Evolutionary conservation across 352 stramenopile species (phyloP).

Genomic region (Aphanomyces astaci): DNA sequence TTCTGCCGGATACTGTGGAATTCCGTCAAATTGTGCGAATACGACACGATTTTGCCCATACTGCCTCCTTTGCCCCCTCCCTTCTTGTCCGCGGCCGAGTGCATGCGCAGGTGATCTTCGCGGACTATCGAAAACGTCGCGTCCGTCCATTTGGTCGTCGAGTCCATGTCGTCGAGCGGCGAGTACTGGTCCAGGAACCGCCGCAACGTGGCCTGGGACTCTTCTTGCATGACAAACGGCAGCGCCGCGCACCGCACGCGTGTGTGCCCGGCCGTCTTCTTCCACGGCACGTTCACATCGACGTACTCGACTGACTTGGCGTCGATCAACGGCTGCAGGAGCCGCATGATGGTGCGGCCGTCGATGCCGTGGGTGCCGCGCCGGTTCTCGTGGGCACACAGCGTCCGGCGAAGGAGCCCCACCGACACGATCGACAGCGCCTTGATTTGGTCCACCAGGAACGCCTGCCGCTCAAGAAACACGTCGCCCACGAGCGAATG

Average conservation of each 20-base stretch:
- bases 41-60: neutral
- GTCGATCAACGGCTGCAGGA: neutral
- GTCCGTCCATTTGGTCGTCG: neutral
- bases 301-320: neutral
- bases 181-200: neutral
- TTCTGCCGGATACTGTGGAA: constrained; percentile 60
- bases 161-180: neutral
- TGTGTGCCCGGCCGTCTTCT: neutral
- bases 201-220: neutral
- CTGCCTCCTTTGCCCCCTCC: neutral
- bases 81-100: too few relatives aligned
- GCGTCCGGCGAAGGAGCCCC: neutral
- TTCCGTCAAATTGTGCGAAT: constrained; percentile 30
- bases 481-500: neutral
- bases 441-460: neutral
- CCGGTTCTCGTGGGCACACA: neutral
- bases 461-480: neutral
- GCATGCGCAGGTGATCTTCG: neutral
- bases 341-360: neutral
- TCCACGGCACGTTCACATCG: constrained; percentile 3
- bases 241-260: neutral
- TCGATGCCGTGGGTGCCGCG: neutral
- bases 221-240: neutral
- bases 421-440: neutral
- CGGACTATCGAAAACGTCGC: neutral